Conservation (phyloP, 108 stramenopile genomes). For the Cyclostephanos invisitatus region DNA sequence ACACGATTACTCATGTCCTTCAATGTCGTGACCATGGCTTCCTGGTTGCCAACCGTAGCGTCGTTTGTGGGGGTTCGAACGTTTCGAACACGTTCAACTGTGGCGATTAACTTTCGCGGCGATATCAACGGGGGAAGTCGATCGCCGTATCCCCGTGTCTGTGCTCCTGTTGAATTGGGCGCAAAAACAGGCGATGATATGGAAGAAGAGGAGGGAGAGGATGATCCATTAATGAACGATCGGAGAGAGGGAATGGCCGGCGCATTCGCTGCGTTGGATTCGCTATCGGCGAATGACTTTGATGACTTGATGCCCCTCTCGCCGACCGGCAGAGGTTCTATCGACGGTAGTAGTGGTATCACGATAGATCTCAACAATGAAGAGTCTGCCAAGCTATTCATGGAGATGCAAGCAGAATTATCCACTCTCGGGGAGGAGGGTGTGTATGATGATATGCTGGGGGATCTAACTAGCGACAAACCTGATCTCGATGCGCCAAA, state of each 20-base stretch:
- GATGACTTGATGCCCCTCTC: slow-evolving; percentile 30
- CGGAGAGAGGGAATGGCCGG: slow-evolving; percentile 46
- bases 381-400: slow-evolving; percentile 21
- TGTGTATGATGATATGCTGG: slow-evolving; percentile 32
- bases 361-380: slow-evolving; percentile 8
- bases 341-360: not conserved
- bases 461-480: slow-evolving; percentile 12
- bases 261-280: slow-evolving; percentile 40
- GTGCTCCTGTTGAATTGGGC: not conserved
- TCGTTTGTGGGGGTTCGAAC: slow-evolving; percentile 1
- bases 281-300: slow-evolving; percentile 32
- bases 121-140: not conserved
- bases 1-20: not conserved
- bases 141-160: not conserved
- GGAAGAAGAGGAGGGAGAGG: slow-evolving; percentile 17
- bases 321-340: not conserved
- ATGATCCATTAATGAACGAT: slow-evolving; percentile 23
- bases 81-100: not conserved
- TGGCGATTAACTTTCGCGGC: not conserved
- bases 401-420: slow-evolving; percentile 36
- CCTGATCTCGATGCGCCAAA: slow-evolving; percentile 8
- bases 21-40: not conserved
- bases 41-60: not conserved
- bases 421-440: slow-evolving; percentile 24
- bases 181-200: slow-evolving; percentile 1